These are phyloP conservation scores for Neoarthrinium moseri DNA, from an alignment of 2,329 filamentous ascomycete genomes.

Conservation along the genomic window DNA sequence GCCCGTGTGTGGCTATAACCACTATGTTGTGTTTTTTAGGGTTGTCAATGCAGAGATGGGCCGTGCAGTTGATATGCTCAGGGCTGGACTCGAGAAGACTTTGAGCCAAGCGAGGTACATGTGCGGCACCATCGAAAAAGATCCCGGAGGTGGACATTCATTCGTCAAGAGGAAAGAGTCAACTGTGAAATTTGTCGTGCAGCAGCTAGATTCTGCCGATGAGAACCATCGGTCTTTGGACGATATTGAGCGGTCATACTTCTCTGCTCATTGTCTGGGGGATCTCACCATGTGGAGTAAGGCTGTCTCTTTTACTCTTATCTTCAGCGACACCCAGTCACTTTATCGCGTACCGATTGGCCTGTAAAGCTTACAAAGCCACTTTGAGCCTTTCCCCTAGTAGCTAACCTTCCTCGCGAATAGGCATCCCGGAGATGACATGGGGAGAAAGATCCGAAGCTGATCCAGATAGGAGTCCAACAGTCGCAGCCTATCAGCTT, in stretches of 20 bases:
- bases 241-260: constrained; percentile 35
- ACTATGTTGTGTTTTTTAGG: constrained; percentile 13
- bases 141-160: constrained; percentile 32
- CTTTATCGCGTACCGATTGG: no score
- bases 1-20: constrained; percentile 8
- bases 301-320: neutral
- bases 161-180: constrained; percentile 33
- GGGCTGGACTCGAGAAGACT: constrained; percentile 27
- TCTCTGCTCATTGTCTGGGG: constrained; percentile 29
- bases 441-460: constrained; percentile 38
- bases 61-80: constrained; percentile 17
- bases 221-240: constrained; percentile 32
- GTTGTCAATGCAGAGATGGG: constrained; percentile 3
- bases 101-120: constrained; percentile 36
- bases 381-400: no score
- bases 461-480: constrained; percentile 31
- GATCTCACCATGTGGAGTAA: constrained; percentile 21
- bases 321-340: neutral
- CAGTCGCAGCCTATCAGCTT: constrained; percentile 35
- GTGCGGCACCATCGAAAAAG: constrained; percentile 37
- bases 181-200: constrained; percentile 33
- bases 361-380: no score
- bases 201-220: constrained; percentile 33
- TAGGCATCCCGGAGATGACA: constrained; percentile 33
- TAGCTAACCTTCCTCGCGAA: no score